Base-by-base conservation (phyloP, 140 eudicot species). In the Stevia rebaudiana region DNA sequence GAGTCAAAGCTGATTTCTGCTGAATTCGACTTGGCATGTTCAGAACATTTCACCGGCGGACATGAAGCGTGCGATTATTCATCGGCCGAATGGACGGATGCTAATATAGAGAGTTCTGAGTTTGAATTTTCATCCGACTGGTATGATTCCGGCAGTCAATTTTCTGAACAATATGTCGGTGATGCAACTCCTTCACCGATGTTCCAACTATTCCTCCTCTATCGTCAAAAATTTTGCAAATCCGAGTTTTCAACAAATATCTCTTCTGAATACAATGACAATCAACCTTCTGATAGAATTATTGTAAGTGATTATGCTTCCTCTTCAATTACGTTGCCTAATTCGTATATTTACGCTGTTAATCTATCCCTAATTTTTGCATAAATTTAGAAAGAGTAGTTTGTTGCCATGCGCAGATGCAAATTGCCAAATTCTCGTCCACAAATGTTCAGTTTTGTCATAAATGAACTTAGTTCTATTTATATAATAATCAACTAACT, bases 131-230 rank as follows among this genome's bases (percentile, higher is more conserved):
- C 82, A 42, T 72, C 88, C 0, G 98, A 88, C 11, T 87, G 89
- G 84, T 74, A 19, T 47, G 74, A 80, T 15, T 87, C 98, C 21
- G 96, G 98, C 37, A 92, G 96, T 69, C 96, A 91, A 63, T 91
- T 87, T 58, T 91, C 98, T 1, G 98, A 84, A 77, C 75, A 74
- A 23, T 91, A 91, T 5, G 28, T 51, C 15, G 86, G 69, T 25
- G 95, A 83, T 40, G 74, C 74, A 15, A 52, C 74, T 75, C 82
- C 95, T 3, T 88, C 98, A 41, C 89, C 83, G 25, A 83, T 87
- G 17, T 92, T 79, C 49, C 85, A 83, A 8, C 60, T 91, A 79
- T 81, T 87, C 63, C 75, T 51, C 47, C 50, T 75, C 43, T 84
- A 73, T 54, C 58, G 80, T 39, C 65, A 83, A 17, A 83, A 79